Percentiles rank a stretch among this genome's conserved stretches.
phyloP scores from a whole-genome alignment of 495 filamentous ascomycete genomes.

The Aspergillus egyptiacus region DNA sequence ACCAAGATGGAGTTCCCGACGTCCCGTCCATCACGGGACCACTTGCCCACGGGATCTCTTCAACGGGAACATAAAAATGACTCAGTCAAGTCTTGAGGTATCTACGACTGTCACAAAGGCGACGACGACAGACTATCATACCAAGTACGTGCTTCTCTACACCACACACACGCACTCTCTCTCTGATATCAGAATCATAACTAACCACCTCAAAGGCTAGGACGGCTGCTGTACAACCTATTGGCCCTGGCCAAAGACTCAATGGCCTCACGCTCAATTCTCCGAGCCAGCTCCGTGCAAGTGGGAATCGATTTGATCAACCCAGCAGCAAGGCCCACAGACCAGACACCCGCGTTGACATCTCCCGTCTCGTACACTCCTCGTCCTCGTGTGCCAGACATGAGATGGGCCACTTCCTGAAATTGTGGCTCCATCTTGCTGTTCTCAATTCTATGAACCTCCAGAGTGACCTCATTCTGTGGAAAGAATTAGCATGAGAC shows the following conservation, averaged over 20 bases:
- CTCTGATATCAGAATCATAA: no score
- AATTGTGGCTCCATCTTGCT: neutral
- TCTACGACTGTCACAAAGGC: no score
- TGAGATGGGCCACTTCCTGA: conserved; percentile 4
- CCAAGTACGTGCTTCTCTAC: neutral
- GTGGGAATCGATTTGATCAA: conserved; percentile 9
- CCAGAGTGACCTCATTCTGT: conserved; percentile 8
- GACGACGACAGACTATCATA: no score
- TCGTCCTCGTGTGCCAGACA: conserved; percentile 4
- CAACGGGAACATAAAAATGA: no score
- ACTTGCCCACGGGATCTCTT: no score
- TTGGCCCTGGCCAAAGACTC: neutral
- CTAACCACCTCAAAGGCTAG: neutral
- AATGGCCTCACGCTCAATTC: conserved; percentile 2
- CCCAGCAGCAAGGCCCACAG: neutral
- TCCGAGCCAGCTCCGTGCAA: conserved; percentile 3
- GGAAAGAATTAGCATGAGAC: neutral
- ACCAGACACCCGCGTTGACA: conserved; percentile 7
- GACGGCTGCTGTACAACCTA: neutral
- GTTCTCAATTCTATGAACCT: conserved; percentile 1
- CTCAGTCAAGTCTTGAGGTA: no score
- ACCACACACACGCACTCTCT: neutral
- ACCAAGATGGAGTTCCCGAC: no score
- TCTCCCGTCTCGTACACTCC: conserved; percentile 1
- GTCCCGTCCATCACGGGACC: no score